These are phyloP conservation scores for Begonia loranthoides DNA, from an alignment of 306 rosid species.

Conservation along the genomic window DNA sequence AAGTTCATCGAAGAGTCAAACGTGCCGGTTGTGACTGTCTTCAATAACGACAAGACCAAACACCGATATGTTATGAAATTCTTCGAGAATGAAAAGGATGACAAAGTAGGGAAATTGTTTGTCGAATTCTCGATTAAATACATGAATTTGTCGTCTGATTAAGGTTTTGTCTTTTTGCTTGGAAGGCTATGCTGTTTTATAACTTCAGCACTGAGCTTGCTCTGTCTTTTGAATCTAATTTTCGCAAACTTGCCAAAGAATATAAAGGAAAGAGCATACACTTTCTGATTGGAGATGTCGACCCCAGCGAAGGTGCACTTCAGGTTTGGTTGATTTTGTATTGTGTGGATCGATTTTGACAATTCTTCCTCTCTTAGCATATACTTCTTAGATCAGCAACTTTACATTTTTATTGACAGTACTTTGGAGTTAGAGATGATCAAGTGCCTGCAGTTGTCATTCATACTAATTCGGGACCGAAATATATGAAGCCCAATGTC, in stretches of 20 bases:
- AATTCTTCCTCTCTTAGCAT: too few relatives aligned
- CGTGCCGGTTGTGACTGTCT: constrained; percentile 44
- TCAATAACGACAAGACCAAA: constrained; percentile 60
- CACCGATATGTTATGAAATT: constrained; percentile 55
- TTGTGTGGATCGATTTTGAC: not conserved
- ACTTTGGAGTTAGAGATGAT: constrained; percentile 77
- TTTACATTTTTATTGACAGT: constrained; percentile 25
- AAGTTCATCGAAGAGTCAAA: constrained; percentile 59
- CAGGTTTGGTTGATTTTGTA: constrained; percentile 41
- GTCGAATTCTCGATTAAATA: too few relatives aligned
- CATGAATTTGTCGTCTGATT: not conserved
- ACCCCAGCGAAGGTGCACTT: constrained; percentile 65
- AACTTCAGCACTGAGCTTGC: constrained; percentile 46
- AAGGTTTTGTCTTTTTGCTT: constrained; percentile 13
- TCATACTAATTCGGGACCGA: constrained; percentile 48
- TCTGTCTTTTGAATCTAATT: constrained; percentile 49
- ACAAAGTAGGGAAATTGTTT: constrained; percentile 30
- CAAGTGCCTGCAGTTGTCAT: constrained; percentile 68
- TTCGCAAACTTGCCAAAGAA: constrained; percentile 66
- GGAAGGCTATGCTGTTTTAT: constrained; percentile 82
- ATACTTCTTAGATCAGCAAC: too few relatives aligned
- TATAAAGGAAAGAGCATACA: constrained; percentile 43
- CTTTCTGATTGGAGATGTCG: constrained; percentile 73
- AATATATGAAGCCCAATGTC: constrained; percentile 56
- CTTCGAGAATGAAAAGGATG: constrained; percentile 35